A percentile compares a stretch with the other conserved stretches of the same genome.
These are phyloP conservation scores for Sclerotinia spermophila DNA, from an alignment of 2,329 filamentous ascomycete species.

Conservation along the genomic window DNA sequence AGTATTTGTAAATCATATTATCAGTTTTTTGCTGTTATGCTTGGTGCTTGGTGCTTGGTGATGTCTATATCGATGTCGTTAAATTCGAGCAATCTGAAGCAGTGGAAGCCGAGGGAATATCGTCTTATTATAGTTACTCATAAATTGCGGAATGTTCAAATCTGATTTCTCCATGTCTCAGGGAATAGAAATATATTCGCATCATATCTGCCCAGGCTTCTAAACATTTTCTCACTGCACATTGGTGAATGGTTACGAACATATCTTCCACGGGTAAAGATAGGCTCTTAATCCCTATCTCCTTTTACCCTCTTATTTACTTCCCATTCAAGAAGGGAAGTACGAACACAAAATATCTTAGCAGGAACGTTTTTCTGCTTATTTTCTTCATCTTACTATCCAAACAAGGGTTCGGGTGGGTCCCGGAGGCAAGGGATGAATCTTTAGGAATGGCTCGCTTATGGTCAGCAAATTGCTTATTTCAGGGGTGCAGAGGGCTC, in stretches of 20 bases:
- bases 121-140: neutral
- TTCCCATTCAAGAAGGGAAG: neutral
- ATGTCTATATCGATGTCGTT: neutral
- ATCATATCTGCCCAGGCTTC: neutral
- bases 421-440: neutral
- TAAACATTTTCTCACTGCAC: neutral
- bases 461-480: neutral
- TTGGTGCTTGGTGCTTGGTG: neutral
- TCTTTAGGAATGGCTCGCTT: neutral
- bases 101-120: neutral
- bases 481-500: neutral
- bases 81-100: neutral
- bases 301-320: neutral
- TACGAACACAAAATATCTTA: neutral
- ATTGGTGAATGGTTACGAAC: neutral
- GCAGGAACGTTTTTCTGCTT: neutral
- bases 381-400: neutral
- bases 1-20: conserved; percentile 26
- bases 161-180: neutral
- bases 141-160: neutral
- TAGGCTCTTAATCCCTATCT: neutral
- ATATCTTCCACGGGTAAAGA: neutral
- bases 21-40: neutral
- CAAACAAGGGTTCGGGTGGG: neutral
- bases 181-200: neutral